A percentile compares a stretch with the other conserved stretches of the same genome.
These are phyloP conservation scores for Batkoa obscura DNA, from an alignment of 371 early-diverging fungal species.

Conservation along the genomic window DNA sequence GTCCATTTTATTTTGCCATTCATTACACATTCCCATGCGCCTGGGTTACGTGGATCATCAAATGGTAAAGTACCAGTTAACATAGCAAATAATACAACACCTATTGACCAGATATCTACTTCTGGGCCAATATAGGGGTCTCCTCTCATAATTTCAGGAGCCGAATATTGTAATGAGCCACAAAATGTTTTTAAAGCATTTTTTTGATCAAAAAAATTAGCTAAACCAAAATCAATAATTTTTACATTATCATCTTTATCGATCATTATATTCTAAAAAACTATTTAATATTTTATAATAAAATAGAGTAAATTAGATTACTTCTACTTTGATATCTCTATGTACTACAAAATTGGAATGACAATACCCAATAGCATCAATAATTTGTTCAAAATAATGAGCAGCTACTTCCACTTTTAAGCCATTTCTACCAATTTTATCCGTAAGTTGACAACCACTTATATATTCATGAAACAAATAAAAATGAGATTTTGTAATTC, in stretches of 20 bases:
- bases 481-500: slow-evolving; percentile 5
- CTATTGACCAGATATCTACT: slow-evolving; percentile 9
- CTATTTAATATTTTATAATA: not conserved
- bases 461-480: slow-evolving; percentile 8
- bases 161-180: slow-evolving; percentile 7
- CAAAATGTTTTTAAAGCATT: slow-evolving; percentile 6
- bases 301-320: no score
- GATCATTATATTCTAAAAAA: slow-evolving; percentile 8
- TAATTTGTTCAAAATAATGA: slow-evolving; percentile 6
- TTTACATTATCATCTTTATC: slow-evolving; percentile 2
- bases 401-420: not conserved
- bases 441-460: slow-evolving; percentile 3
- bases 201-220: slow-evolving; percentile 7
- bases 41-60: slow-evolving; percentile 7
- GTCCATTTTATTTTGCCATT: slow-evolving; percentile 1
- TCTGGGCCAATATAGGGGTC: slow-evolving; percentile 9
- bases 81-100: slow-evolving; percentile 9
- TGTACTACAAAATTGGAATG: slow-evolving; percentile 7
- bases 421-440: slow-evolving; percentile 7
- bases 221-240: slow-evolving; percentile 8
- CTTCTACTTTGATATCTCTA: slow-evolving; percentile 9
- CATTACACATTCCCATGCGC: slow-evolving; percentile 7
- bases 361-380: slow-evolving; percentile 6
- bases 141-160: slow-evolving; percentile 9
- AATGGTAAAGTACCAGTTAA: slow-evolving; percentile 8